These are phyloP conservation scores for Macaranga tanarius DNA, from an alignment of 441 rosid species.

Conservation along the genomic window DNA sequence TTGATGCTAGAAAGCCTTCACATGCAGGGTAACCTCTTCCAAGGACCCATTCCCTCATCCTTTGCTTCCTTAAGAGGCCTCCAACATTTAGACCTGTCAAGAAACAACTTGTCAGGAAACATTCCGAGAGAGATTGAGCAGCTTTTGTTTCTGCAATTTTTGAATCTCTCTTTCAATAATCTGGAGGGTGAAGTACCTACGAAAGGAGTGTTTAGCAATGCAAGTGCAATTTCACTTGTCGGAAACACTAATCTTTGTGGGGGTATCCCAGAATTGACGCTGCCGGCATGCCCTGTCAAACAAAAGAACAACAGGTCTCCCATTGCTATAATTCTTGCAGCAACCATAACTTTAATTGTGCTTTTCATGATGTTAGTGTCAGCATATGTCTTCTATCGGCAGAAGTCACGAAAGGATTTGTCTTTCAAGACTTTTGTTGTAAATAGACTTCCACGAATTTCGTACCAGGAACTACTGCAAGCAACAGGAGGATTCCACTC, in stretches of 20 bases:
- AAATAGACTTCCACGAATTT: background rate
- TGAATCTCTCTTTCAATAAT: constrained; percentile 22
- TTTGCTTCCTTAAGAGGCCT: constrained; percentile 22
- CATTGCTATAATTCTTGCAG: background rate
- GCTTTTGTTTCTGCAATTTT: background rate
- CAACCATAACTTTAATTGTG: background rate
- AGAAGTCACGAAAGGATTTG: background rate
- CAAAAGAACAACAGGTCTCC: no score
- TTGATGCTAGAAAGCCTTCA: background rate
- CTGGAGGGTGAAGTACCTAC: constrained; percentile 12
- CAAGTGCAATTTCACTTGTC: background rate
- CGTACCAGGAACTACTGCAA: constrained; percentile 11
- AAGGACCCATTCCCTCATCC: constrained; percentile 27
- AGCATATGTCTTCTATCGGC: no score
- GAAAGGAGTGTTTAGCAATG: constrained; percentile 11
- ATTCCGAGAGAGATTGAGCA: constrained; percentile 8
- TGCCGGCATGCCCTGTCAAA: background rate
- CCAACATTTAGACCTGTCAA: constrained; percentile 23
- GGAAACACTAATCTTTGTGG: constrained; percentile 29
- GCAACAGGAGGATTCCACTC: constrained; percentile 30
- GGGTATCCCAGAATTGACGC: constrained; percentile 15
- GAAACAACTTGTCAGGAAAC: constrained; percentile 22
- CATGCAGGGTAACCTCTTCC: constrained; percentile 18
- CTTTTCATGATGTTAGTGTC: background rate
- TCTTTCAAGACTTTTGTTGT: background rate